Evolutionary conservation across 1,284 basidiomycete species (phyloP), one percentile per base, ranked within the genome.

Genomic region (Rhizopogon parksii): DNA sequence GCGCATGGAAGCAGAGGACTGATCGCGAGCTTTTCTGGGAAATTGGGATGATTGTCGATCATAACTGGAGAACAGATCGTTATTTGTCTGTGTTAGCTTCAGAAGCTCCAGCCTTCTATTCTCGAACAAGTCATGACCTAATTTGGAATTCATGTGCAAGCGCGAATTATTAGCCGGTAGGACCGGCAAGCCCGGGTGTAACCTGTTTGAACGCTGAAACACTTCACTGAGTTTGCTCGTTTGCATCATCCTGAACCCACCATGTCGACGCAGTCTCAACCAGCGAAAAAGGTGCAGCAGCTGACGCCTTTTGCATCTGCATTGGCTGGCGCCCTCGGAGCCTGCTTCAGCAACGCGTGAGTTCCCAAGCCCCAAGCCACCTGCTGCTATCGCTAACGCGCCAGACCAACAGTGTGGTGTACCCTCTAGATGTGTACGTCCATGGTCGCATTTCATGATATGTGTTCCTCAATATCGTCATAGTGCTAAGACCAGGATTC

Each of bases 401-500:
- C 34, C 47, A 40, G 9, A 30, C 15, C n/a, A 46, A 3, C 60
- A 94, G 91, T 42, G 79, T 91, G 53, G 91, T 98, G 17, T 99
- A 99, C 68, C 96, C 96, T 24, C 74, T 99, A 52, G 96, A 99
- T 71, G 82, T 85, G 85, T 88, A 85, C 75, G 85, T 80, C 47
- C 37, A 63, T 59, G 12, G 15, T 36, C 34, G 35, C 12, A 0
- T 15, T 6, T 27, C 11, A 8, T 3, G 17, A n/a, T 27, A 36
- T 45, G 17, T 35, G 4, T 14, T 11, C 19, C 24, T 32, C 12
- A 6, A 52, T 65, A 25, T 60, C 17, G 6, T 19, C 17, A 7
- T 39, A 94, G 91, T 19, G 89, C 92, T 57, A 99, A 99, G 72
- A 99, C 96, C 1, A 83, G 91, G 40, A 94, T 99, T 57, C 96